Conservation (phyloP, 1,284 basidiomycete genomes). For the Vanrija humicola region DNA sequence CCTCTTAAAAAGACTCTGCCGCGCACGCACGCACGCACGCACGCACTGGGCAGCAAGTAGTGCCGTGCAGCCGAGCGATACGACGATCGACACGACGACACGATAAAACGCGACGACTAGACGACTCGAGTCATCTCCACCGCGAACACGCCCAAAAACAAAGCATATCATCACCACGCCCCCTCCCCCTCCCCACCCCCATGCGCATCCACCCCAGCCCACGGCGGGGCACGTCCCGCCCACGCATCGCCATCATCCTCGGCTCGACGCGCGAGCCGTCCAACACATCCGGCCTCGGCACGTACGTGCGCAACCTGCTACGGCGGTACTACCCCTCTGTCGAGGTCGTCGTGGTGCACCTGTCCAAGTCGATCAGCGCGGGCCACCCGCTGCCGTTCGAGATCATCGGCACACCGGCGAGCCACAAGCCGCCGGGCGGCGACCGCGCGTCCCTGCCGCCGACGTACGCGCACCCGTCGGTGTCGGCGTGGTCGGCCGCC, state of each 20-base stretch:
- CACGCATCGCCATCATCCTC: slow-evolving; percentile 16
- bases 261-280: slow-evolving; percentile 16
- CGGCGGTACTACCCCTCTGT: neutral
- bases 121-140: too few species aligned
- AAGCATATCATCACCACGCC: too few species aligned
- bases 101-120: too few species aligned
- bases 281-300: slow-evolving; percentile 18
- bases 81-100: too few species aligned
- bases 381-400: slow-evolving; percentile 21
- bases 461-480: slow-evolving; percentile 7
- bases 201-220: too few species aligned
- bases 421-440: slow-evolving; percentile 1
- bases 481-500: slow-evolving; percentile 19
- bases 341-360: slow-evolving; percentile 8
- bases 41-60: too few species aligned
- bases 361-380: slow-evolving; percentile 1
- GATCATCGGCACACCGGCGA: slow-evolving; percentile 4
- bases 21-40: too few species aligned
- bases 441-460: slow-evolving; percentile 4
- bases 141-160: too few species aligned
- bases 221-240: neutral
- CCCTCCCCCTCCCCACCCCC: too few species aligned
- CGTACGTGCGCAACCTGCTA: slow-evolving; percentile 7
- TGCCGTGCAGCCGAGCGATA: too few species aligned
- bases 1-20: too few species aligned